phyloP scores from a whole-genome alignment of 495 filamentous ascomycete species.

The Thermochaetoides thermophila region DNA sequence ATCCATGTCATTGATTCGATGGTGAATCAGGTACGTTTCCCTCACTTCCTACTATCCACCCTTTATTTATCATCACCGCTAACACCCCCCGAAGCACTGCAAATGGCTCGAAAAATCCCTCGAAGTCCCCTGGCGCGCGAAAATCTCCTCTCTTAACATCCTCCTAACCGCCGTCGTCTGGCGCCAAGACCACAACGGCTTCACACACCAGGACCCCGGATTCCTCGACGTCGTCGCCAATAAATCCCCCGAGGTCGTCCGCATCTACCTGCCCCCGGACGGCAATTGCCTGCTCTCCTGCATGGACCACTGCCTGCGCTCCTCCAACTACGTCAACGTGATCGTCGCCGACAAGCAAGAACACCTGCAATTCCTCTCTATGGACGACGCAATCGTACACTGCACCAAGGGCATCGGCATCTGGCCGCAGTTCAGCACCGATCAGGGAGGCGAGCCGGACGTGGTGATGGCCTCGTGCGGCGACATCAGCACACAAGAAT shows the following conservation, averaged over 20 bases:
- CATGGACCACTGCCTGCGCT: slow-evolving; percentile 54
- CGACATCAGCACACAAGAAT: slow-evolving; percentile 55
- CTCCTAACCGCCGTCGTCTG: slow-evolving; percentile 60
- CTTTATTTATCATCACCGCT: neutral
- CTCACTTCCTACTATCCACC: neutral
- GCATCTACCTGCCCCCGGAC: slow-evolving; percentile 63
- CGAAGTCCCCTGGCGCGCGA: slow-evolving; percentile 55
- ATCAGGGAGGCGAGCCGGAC: slow-evolving; percentile 48
- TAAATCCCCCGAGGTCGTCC: slow-evolving; percentile 59
- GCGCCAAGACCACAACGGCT: slow-evolving; percentile 68
- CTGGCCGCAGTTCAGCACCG: slow-evolving; percentile 36
- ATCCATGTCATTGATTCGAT: slow-evolving; percentile 67
- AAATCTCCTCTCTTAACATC: slow-evolving; percentile 57
- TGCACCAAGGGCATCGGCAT: slow-evolving; percentile 52
- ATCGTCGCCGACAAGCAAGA: slow-evolving; percentile 63
- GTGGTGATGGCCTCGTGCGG: slow-evolving; percentile 57
- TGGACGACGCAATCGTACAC: slow-evolving; percentile 52
- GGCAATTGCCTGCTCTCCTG: slow-evolving; percentile 56
- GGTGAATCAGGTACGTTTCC: slow-evolving; percentile 43
- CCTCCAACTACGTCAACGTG: slow-evolving; percentile 61
- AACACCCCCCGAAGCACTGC: slow-evolving; percentile 37
- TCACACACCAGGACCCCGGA: slow-evolving; percentile 64
- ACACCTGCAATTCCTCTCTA: slow-evolving; percentile 54
- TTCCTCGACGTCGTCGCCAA: slow-evolving; percentile 64
- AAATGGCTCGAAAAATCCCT: slow-evolving; percentile 67